Conservation (phyloP, 2,329 filamentous ascomycete species). For the Neurospora sp. region DNA sequence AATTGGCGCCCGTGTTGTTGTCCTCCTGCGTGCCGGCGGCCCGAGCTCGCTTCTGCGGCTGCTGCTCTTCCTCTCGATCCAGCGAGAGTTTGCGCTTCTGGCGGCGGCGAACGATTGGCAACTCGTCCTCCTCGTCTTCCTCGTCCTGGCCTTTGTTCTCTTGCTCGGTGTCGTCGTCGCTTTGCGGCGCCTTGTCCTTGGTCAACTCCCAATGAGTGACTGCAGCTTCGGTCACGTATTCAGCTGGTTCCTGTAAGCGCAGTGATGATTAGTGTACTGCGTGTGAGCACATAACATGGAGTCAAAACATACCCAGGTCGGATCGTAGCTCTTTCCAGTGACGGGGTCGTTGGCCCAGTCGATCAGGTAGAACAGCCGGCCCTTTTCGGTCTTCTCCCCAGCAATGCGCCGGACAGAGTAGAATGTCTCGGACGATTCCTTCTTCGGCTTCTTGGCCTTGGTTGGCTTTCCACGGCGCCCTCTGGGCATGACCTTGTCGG, state of each 20-base stretch:
- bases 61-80: neutral
- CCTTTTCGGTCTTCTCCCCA: slow-evolving; percentile 23
- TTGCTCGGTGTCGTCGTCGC: slow-evolving; percentile 5
- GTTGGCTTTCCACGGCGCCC: neutral
- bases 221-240: slow-evolving; percentile 20
- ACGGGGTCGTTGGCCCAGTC: slow-evolving; percentile 45
- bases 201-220: slow-evolving; percentile 20
- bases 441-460: slow-evolving; percentile 1
- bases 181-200: slow-evolving; percentile 9
- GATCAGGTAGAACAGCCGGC: slow-evolving; percentile 36
- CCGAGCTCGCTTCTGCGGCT: slow-evolving; percentile 1
- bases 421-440: slow-evolving; percentile 8
- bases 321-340: slow-evolving; percentile 36
- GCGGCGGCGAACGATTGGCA: neutral
- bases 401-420: slow-evolving; percentile 27
- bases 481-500: neutral
- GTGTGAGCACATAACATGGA: neutral
- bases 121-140: slow-evolving; percentile 7
- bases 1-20: slow-evolving; percentile 1
- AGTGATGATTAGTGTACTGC: neutral
- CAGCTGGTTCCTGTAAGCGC: slow-evolving; percentile 17
- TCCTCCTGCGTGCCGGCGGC: neutral
- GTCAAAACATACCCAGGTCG: slow-evolving; percentile 38
- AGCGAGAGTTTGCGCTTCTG: neutral
- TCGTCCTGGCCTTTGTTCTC: slow-evolving; percentile 1